phyloP scores from a whole-genome alignment of 345 rosid species.

The Anacardium occidentale region DNA sequence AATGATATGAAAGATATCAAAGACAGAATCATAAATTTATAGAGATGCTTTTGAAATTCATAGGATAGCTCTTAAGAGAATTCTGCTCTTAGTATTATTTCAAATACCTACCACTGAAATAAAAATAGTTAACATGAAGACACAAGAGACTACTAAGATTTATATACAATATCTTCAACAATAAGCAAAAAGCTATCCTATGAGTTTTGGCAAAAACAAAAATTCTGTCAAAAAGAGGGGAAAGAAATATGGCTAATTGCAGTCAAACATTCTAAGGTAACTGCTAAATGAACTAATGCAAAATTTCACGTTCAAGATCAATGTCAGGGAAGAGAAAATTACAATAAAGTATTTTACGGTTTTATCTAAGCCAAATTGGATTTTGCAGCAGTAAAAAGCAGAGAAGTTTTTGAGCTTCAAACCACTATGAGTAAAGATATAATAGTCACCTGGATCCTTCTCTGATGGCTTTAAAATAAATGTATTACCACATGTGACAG shows the following conservation, averaged over 20 bases:
- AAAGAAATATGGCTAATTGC: neutral
- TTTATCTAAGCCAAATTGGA: neutral
- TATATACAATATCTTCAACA: neutral
- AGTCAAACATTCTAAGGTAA: neutral
- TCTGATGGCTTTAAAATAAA: constrained; percentile 54
- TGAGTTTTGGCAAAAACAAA: neutral
- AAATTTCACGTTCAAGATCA: neutral
- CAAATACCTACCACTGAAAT: too few relatives aligned
- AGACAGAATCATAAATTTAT: neutral
- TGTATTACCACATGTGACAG: constrained; percentile 53
- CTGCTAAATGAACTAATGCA: neutral
- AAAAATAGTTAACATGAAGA: too few relatives aligned
- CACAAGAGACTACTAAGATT: neutral
- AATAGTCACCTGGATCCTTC: constrained; percentile 48
- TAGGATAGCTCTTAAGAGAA: too few relatives aligned
- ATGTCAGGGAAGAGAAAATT: neutral
- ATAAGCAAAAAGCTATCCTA: neutral
- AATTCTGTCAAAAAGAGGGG: neutral
- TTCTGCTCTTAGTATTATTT: too few relatives aligned
- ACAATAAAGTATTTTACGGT: neutral
- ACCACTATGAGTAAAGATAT: neutral
- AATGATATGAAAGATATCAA: neutral
- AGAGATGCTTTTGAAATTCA: neutral
- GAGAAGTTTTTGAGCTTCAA: neutral
- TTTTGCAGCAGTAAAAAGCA: neutral